phyloP scores from a whole-genome alignment of 495 filamentous ascomycete species.

The Hypoxylon rickii region DNA sequence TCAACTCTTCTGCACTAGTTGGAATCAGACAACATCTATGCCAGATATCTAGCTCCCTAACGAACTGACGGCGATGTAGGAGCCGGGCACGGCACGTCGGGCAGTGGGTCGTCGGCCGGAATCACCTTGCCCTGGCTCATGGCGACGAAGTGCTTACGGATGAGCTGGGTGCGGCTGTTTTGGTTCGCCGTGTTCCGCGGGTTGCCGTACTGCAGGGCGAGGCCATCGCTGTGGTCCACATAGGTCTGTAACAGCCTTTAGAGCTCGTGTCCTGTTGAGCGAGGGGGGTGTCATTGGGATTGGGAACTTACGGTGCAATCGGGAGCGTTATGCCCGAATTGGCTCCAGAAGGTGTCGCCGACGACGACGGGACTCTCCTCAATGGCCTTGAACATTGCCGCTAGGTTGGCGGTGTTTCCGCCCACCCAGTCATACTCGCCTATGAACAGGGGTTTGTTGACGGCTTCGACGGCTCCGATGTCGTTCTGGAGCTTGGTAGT shows the following conservation, averaged over 20 bases:
- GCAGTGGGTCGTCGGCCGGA: conserved; percentile 31
- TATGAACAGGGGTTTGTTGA: conserved; percentile 52
- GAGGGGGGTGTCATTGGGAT: not conserved
- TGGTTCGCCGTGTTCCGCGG: conserved; percentile 48
- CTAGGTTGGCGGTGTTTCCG: conserved; percentile 40
- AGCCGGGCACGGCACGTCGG: conserved; percentile 38
- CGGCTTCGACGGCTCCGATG: conserved; percentile 45
- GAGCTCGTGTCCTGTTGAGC: not conserved
- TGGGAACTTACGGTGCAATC: conserved; percentile 49
- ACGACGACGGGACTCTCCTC: conserved; percentile 46
- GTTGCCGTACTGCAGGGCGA: conserved; percentile 54
- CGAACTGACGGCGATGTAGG: conserved; percentile 37
- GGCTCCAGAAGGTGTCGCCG: conserved; percentile 56
- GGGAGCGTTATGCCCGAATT: conserved; percentile 57
- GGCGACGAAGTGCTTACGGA: conserved; percentile 51
- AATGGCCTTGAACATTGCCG: conserved; percentile 50
- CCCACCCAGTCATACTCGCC: conserved; percentile 61
- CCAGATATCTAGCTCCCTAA: conserved; percentile 30
- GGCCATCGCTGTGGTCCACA: conserved; percentile 49
- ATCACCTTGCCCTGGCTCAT: conserved; percentile 42
- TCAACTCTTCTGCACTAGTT: too few relatives aligned
- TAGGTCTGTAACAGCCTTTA: conserved; percentile 35
- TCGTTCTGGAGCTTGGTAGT: conserved; percentile 48
- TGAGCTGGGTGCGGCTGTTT: conserved; percentile 47
- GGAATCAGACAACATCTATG: too few relatives aligned